Evolutionary conservation across 2,329 filamentous ascomycete species (phyloP).

Genomic region (Aaosphaeria arxii): DNA sequence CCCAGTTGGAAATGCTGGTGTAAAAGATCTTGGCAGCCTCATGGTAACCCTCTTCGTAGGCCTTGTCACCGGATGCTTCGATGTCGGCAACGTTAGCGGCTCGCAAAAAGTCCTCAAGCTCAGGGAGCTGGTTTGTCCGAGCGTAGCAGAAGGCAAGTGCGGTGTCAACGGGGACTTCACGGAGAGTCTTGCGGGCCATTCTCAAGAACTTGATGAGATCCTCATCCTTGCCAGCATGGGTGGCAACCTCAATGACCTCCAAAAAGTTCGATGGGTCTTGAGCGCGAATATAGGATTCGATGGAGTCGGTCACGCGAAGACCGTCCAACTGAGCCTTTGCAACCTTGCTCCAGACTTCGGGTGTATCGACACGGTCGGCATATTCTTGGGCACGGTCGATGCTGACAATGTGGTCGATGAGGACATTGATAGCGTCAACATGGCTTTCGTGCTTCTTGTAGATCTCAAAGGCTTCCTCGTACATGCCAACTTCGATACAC

Average conservation of each 20-base stretch:
- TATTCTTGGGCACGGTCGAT: conserved; percentile 96
- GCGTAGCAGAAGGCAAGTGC: conserved; percentile 91
- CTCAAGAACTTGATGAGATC: conserved; percentile 94
- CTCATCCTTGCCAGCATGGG: conserved; percentile 94
- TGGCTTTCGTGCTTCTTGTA: conserved; percentile 97
- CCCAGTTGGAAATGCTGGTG: conserved; percentile 98
- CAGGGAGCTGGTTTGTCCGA: conserved; percentile 82
- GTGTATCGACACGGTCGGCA: conserved; percentile 87
- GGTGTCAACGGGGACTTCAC: conserved; percentile 91
- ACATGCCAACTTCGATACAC: conserved; percentile 91
- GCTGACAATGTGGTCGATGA: conserved; percentile 95
- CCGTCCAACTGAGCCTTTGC: conserved; percentile 97
- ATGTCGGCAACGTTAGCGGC: conserved; percentile 92
- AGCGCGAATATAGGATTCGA: conserved; percentile 96
- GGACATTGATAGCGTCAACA: conserved; percentile 79
- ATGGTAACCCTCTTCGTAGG: conserved; percentile 88
- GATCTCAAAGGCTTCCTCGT: conserved; percentile 96
- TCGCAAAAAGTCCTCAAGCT: conserved; percentile 94
- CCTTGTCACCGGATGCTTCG: conserved; percentile 96
- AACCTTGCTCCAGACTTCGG: conserved; percentile 97
- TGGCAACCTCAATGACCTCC: conserved; percentile 95
- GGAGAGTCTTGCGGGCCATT: conserved; percentile 95
- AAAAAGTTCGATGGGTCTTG: conserved; percentile 88
- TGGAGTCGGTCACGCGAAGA: conserved; percentile 84
- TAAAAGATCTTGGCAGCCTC: conserved; percentile 99